Conservation (phyloP, 2,329 filamentous ascomycete genomes). For the Mariannaea elegans region DNA sequence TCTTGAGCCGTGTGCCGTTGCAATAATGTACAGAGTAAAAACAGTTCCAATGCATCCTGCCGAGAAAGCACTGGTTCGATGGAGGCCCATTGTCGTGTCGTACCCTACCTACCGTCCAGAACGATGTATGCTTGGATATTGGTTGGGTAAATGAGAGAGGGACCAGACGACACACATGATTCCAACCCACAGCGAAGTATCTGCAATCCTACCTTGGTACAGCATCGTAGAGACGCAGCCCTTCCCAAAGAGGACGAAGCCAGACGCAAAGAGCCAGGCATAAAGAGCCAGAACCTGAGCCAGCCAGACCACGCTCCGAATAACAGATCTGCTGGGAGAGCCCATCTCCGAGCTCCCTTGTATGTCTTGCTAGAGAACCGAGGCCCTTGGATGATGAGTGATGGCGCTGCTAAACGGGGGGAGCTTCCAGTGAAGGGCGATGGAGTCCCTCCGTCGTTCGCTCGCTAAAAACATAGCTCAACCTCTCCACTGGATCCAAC, state of each 20-base stretch:
- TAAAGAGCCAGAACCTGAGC: slow-evolving; percentile 11
- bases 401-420: not conserved
- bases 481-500: slow-evolving; percentile 43
- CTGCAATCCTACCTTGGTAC: slow-evolving; percentile 1
- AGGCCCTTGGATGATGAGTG: slow-evolving; percentile 30
- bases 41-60: slow-evolving; percentile 16
- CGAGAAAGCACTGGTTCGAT: slow-evolving; percentile 5
- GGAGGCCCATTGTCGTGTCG: not conserved
- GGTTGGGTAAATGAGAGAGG: slow-evolving; percentile 1
- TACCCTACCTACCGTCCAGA: slow-evolving; percentile 3
- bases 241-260: not conserved
- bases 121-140: not conserved
- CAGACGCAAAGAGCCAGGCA: not conserved
- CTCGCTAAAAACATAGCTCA: slow-evolving; percentile 40
- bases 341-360: slow-evolving; percentile 38
- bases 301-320: slow-evolving; percentile 30
- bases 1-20: not conserved
- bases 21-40: slow-evolving; percentile 6
- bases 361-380: slow-evolving; percentile 31
- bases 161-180: slow-evolving; percentile 9
- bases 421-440: slow-evolving; percentile 6
- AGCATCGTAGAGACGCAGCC: slow-evolving; percentile 5
- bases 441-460: slow-evolving; percentile 24
- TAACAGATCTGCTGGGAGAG: slow-evolving; percentile 39
- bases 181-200: slow-evolving; percentile 9